Evolutionary conservation across 1,284 basidiomycete species (phyloP).

Genomic region (Schizopora paradoxa): DNA sequence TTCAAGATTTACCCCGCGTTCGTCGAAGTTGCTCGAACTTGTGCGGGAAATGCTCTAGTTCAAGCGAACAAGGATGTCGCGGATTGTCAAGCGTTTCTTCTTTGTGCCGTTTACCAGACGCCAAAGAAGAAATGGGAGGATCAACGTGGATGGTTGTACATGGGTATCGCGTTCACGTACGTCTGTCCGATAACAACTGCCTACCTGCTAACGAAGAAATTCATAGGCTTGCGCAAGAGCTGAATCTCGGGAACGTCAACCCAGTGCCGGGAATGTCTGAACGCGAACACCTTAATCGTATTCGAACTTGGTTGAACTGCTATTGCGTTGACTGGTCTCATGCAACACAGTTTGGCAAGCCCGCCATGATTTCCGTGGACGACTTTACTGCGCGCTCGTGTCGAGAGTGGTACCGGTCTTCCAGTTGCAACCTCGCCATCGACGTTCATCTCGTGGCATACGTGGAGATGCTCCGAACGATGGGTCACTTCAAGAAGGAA

Average conservation of each 20-base stretch:
- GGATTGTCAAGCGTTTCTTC: conserved; percentile 50
- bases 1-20: conserved; percentile 19
- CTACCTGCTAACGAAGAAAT: neutral
- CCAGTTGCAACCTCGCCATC: conserved; percentile 37
- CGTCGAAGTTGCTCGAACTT: conserved; percentile 48
- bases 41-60: conserved; percentile 45
- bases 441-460: conserved; percentile 53
- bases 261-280: conserved; percentile 20
- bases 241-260: conserved; percentile 30
- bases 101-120: conserved; percentile 49
- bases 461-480: conserved; percentile 44
- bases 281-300: conserved; percentile 44
- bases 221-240: conserved; percentile 45
- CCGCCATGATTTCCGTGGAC: conserved; percentile 52
- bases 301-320: conserved; percentile 63
- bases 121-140: conserved; percentile 52
- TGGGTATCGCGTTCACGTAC: conserved; percentile 54
- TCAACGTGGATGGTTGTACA: conserved; percentile 52
- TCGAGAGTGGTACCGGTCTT: conserved; percentile 46
- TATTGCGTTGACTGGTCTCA: conserved; percentile 61
- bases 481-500: conserved; percentile 39
- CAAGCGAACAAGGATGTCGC: conserved; percentile 46
- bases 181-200: too few relatives aligned
- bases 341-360: conserved; percentile 62
- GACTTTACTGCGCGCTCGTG: conserved; percentile 54